A percentile compares a stretch with the other conserved stretches of the same genome.
Conservation (phyloP, 306 rosid genomes). For the Rosa chinensis region DNA sequence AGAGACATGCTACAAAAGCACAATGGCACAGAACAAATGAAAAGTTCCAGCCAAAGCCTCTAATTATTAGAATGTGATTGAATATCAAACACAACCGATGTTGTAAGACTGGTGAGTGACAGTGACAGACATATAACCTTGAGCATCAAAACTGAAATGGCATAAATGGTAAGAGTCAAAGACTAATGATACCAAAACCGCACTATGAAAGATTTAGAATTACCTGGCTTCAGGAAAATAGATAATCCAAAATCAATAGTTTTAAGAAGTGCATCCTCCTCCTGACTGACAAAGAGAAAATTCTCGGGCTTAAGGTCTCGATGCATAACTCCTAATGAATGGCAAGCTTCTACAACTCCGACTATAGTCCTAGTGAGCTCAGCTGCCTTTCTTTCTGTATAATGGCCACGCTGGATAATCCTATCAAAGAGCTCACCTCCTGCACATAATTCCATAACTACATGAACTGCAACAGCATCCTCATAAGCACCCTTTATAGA, state of each 20-base stretch:
- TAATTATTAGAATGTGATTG: background rate
- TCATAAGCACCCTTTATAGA: slow-evolving; percentile 95
- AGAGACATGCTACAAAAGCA: slow-evolving; percentile 6
- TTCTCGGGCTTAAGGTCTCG: slow-evolving; percentile 98
- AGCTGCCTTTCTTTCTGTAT: slow-evolving; percentile 93
- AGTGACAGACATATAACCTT: background rate
- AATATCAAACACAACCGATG: background rate
- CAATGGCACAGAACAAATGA: background rate
- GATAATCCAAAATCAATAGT: slow-evolving; percentile 97
- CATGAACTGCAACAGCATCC: slow-evolving; percentile 90
- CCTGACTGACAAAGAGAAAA: slow-evolving; percentile 80
- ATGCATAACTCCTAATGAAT: slow-evolving; percentile 93
- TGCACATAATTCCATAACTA: slow-evolving; percentile 95
- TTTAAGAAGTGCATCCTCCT: slow-evolving; percentile 93
- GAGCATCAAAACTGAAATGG: background rate
- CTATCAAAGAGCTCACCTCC: slow-evolving; percentile 99
- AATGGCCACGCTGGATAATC: slow-evolving; percentile 92
- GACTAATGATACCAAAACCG: slow-evolving; percentile 7
- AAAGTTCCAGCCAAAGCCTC: background rate
- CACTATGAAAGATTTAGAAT: slow-evolving; percentile 5
- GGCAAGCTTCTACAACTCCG: slow-evolving; percentile 95
- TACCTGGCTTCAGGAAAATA: slow-evolving; percentile 96
- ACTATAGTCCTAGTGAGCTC: slow-evolving; percentile 89
- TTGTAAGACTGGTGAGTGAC: background rate
- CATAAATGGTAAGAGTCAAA: background rate